Evolutionary conservation across 768 basidiomycete genomes (phyloP), one percentile per base, ranked within the genome.

Genomic region (Tulasnella sp.): DNA sequence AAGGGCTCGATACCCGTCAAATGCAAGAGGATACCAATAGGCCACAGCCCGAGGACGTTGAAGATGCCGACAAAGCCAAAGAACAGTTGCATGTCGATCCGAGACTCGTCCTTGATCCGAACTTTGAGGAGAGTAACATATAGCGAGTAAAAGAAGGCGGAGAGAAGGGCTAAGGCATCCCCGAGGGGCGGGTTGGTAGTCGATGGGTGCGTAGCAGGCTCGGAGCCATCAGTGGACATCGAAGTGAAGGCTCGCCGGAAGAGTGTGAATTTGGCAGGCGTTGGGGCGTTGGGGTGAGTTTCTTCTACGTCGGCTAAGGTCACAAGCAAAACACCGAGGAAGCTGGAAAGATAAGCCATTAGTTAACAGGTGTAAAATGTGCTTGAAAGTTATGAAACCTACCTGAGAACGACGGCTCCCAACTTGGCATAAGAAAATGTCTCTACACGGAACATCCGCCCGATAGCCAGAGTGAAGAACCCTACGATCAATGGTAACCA

Each of bases 1-100:
- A 97, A 91, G n/a, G 85, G 83, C 83, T 99, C 97, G 31, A 89
- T 84, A 1, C 92, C 92, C 8, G 90, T 86, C 46, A 91, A 84
- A 84, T 98, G 94, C 56, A 99, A 89, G 68, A 95, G 77, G 34
- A 95, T 82, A 1, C 92, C 94, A 16, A 95, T 85, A 0, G 95
- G 95, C 91, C 94, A 93, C 80, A 90, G 90, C 21, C 87, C 84
- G 6, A 93, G 80, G 83, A 95, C 90, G 84, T 94, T 97, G 87
- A 94, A 94, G 19, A 95, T 86, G 14, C 96, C 95, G 38, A 97
- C 95, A 81, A 94, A 97, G 34, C 97, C 97, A 83, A 98, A 96
- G 87, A 98, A 97, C 39, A 97, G 88, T 81, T 95, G 93, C 96
- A 97, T 96, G 84, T 97, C 92, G 82, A 96, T 89, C 77, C 95